Conservation (phyloP, 163 green algal species). For the Coccomyxa subellipsoidea region DNA sequence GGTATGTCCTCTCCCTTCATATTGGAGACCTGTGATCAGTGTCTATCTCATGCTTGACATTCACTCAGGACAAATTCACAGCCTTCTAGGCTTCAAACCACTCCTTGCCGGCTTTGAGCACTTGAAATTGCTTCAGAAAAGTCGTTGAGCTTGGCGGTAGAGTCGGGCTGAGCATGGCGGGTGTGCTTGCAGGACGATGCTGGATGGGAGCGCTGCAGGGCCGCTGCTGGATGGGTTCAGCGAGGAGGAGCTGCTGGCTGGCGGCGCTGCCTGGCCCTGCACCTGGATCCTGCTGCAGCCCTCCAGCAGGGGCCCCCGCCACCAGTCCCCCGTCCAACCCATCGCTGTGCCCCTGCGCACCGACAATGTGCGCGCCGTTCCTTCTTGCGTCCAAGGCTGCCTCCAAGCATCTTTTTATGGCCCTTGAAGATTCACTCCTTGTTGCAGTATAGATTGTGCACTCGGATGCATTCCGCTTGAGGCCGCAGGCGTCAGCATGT, state of each 20-base stretch:
- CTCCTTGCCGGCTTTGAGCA: too few species aligned
- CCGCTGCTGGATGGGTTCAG: neutral
- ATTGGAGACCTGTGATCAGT: too few species aligned
- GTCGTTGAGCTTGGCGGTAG: neutral
- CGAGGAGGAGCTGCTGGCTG: constrained; percentile 13
- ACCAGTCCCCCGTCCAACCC: neutral
- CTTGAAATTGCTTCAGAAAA: too few species aligned
- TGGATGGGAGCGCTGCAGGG: neutral
- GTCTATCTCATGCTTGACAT: too few species aligned
- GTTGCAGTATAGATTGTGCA: too few species aligned
- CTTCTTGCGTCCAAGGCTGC: too few species aligned
- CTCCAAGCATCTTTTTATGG: too few species aligned
- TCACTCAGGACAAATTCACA: too few species aligned
- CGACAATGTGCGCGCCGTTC: neutral
- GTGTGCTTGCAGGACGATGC: constrained; percentile 13
- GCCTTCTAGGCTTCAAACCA: too few species aligned
- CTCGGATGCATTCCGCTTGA: too few species aligned
- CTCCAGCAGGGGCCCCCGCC: neutral
- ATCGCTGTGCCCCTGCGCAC: neutral
- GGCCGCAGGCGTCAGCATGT: too few species aligned
- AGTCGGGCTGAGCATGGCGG: neutral
- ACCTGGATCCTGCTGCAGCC: constrained; percentile 67
- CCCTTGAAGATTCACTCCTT: too few species aligned
- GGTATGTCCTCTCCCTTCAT: constrained; percentile 31
- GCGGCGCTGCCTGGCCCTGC: constrained; percentile 23